Percentiles rank a stretch among this genome's conserved stretches.
These are phyloP conservation scores for Penicillium diatomitis DNA, from an alignment of 495 filamentous ascomycete species.

Conservation along the genomic window DNA sequence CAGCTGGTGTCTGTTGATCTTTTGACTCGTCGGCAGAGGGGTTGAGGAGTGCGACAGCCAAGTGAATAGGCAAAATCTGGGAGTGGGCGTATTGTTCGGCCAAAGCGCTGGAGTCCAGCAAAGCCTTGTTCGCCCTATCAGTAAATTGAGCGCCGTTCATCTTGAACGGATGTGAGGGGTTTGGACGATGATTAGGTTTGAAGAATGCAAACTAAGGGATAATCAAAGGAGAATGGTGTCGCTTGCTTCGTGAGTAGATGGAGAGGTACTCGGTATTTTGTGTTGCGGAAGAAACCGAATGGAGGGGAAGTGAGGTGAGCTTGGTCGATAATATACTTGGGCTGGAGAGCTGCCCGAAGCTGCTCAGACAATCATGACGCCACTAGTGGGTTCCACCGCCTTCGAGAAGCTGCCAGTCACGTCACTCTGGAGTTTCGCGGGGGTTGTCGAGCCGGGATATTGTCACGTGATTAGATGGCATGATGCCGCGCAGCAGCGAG, in stretches of 20 bases:
- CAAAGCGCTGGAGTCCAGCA: conserved; percentile 75
- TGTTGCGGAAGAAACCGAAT: not conserved
- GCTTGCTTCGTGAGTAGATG: too few species aligned
- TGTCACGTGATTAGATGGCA: too few species aligned
- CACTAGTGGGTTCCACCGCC: conserved; percentile 30
- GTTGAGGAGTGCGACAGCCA: conserved; percentile 81
- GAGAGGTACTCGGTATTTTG: too few species aligned
- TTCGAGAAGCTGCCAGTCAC: conserved; percentile 27
- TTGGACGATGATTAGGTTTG: conserved; percentile 3
- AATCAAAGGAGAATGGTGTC: not conserved
- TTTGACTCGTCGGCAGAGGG: conserved; percentile 69
- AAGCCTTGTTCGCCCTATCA: conserved; percentile 77
- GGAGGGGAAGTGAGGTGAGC: not conserved
- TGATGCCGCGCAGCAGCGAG: too few species aligned
- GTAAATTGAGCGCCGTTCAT: conserved; percentile 64
- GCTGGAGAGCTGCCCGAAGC: conserved; percentile 13
- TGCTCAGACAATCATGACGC: conserved; percentile 22
- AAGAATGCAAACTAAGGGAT: conserved; percentile 3
- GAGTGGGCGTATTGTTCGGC: conserved; percentile 83
- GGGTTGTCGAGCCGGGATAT: too few species aligned
- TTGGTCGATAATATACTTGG: conserved; percentile 24
- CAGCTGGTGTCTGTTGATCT: conserved; percentile 60
- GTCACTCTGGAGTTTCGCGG: not conserved
- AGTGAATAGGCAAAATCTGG: conserved; percentile 79
- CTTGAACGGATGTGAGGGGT: conserved; percentile 11